Percentiles rank a stretch among this genome's conserved stretches.
These are phyloP conservation scores for Coniochaeta sp. DNA, from an alignment of 2,329 filamentous ascomycete genomes.

Conservation along the genomic window DNA sequence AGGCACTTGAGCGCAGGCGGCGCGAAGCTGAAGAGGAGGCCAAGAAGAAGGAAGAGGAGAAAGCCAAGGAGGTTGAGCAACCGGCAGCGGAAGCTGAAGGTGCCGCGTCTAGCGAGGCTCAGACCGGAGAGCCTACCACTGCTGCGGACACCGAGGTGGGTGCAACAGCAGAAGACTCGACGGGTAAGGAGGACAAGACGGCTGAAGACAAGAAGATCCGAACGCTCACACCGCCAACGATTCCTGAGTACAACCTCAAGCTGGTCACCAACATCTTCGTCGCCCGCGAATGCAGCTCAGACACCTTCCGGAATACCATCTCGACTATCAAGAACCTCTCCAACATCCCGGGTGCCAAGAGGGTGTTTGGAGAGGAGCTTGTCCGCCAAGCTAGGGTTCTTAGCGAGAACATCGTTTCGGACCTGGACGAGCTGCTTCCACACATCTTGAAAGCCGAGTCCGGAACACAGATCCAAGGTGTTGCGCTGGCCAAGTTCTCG, in stretches of 20 bases:
- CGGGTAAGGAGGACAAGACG: conserved; percentile 31
- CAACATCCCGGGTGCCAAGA: conserved; percentile 81
- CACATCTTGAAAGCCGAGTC: conserved; percentile 82
- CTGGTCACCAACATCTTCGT: conserved; percentile 96
- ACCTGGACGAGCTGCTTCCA: conserved; percentile 76
- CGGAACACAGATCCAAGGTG: conserved; percentile 89
- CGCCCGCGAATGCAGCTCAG: conserved; percentile 90
- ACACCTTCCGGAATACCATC: conserved; percentile 95
- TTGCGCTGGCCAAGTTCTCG: conserved; percentile 91
- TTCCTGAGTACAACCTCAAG: conserved; percentile 83
- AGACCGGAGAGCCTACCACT: not conserved
- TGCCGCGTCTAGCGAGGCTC: not conserved
- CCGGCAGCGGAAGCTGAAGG: conserved; percentile 8
- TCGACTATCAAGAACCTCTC: conserved; percentile 99
- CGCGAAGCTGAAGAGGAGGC: conserved; percentile 60
- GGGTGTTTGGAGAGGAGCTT: conserved; percentile 87
- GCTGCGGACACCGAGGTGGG: conserved; percentile 16
- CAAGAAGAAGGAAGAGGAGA: conserved; percentile 39
- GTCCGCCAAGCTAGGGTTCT: conserved; percentile 79
- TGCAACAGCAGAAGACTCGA: conserved; percentile 18
- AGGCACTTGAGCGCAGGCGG: conserved; percentile 73
- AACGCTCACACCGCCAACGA: conserved; percentile 69
- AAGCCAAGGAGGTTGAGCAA: conserved; percentile 31
- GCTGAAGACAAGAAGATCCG: conserved; percentile 41
- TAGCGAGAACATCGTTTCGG: conserved; percentile 75